Evolutionary conservation across 768 basidiomycete species (phyloP), one percentile per base, ranked within the genome.

Genomic region (Suillus subluteus): DNA sequence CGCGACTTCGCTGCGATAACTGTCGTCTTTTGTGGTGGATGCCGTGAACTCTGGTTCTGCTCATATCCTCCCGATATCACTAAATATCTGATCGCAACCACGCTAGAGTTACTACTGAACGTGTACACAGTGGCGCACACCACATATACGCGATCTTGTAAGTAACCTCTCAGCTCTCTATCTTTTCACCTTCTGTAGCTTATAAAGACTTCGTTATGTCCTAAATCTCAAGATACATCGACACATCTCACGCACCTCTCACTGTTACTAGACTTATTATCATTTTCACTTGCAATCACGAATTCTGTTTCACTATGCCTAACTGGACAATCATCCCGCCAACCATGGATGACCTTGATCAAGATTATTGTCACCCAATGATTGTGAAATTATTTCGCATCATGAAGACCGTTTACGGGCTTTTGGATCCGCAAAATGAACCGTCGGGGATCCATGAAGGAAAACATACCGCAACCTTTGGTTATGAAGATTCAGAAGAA

Each of bases 391-490:
- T 56, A 21, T 35, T 56, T 35, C 35, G 32, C 21, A 35, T 56
- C 32, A 35, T 56, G 55, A 56, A 37, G 21, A 13, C 55, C 3
- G 2, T 56, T 11, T 56, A 56, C 6, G 32, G 11, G 11, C 55
- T 56, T 35, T n/a, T 56, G 32, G 55, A 35, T 21, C 55, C 55
- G 18, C 32, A 35, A 35, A 56, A 56, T 56, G 55, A 56, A 35
- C 55, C 55, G 21, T 56, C 35, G 11, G 21, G 55, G 11, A 35
- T 35, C 3, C 55, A 56, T 35, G 55, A 56, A 38, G 58, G 58
- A 15, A 58, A 58, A 38, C 56, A 58, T 23, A 23, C 15, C 15
- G 58, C 58, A 21, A 23, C n/a, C 6, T 58, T 58, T 23, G 58
- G 58, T 38, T 58, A 38, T 23, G 37, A 8, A 15, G 37, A 38